These are phyloP conservation scores for Rhododendron simsii DNA, from an alignment of 148 eudicot species.

Conservation along the genomic window DNA sequence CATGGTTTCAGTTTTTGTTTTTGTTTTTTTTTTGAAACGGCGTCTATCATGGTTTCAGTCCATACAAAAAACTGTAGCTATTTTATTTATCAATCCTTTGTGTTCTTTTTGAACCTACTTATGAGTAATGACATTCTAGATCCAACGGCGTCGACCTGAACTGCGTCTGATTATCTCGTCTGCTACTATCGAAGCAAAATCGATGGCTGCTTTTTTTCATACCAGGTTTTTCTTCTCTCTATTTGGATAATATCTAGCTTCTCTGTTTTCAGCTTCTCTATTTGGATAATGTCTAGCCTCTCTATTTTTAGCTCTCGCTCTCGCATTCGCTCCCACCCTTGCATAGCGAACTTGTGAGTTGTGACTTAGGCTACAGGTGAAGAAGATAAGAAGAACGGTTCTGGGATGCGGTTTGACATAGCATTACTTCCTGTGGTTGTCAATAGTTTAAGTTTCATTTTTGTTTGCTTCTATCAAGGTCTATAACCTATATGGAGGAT, in stretches of 20 bases:
- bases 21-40: too few relatives aligned
- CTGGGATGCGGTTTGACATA: neutral
- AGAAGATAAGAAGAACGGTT: neutral
- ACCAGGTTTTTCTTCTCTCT: constrained; percentile 45
- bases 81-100: constrained; percentile 3
- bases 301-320: neutral
- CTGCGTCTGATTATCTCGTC: constrained; percentile 87
- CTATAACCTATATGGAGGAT: neutral
- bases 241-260: neutral
- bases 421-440: neutral
- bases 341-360: neutral
- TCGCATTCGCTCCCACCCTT: neutral
- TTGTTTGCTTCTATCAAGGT: neutral
- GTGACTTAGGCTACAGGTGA: neutral
- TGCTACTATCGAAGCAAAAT: constrained; percentile 97
- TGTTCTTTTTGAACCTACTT: neutral
- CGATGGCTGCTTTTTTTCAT: constrained; percentile 76
- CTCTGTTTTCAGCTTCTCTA: neutral
- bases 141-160: constrained; percentile 91
- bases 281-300: neutral
- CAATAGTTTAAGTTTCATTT: neutral
- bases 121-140: constrained; percentile 35
- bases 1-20: neutral
- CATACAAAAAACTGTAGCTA: neutral
- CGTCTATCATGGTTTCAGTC: neutral